These are phyloP conservation scores for Erysimum cheiri DNA, from an alignment of 441 rosid species.

Conservation along the genomic window DNA sequence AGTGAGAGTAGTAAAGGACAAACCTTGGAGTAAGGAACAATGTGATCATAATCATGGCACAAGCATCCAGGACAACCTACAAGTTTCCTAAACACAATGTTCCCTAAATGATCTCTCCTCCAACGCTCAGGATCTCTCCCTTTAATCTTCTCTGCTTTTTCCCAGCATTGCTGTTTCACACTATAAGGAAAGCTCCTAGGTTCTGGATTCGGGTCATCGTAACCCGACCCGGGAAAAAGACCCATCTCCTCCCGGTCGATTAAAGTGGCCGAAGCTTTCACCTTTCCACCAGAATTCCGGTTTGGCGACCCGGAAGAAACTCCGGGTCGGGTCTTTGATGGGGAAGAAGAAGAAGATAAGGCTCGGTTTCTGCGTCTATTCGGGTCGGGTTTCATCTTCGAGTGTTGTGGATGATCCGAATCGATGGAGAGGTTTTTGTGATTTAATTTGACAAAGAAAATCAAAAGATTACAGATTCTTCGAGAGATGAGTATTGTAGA, in stretches of 20 bases:
- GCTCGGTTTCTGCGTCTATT: conserved; percentile 44
- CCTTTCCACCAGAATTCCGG: conserved; percentile 27
- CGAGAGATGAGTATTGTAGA: conserved; percentile 37
- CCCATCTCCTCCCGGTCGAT: conserved; percentile 56
- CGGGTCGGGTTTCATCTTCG: conserved; percentile 45
- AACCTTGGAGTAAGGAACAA: conserved; percentile 94
- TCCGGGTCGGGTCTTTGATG: conserved; percentile 44
- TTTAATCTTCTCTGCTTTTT: conserved; percentile 83
- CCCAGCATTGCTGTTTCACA: conserved; percentile 96
- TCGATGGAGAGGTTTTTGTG: conserved; percentile 11
- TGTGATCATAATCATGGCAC: conserved; percentile 96
- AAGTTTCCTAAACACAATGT: conserved; percentile 82
- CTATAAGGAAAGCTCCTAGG: conserved; percentile 82
- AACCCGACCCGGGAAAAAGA: conserved; percentile 43
- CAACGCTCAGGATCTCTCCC: conserved; percentile 88
- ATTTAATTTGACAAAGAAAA: conserved; percentile 34
- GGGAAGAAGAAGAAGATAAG: conserved; percentile 49
- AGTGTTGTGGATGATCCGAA: conserved; percentile 22
- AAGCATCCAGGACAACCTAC: conserved; percentile 95
- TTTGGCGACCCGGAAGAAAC: too few species aligned
- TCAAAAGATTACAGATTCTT: conserved; percentile 41
- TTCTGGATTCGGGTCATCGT: conserved; percentile 51
- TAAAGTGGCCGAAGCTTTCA: conserved; percentile 53
- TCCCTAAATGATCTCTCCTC: conserved; percentile 85
- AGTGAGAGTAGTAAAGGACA: conserved; percentile 4